Base-by-base conservation (phyloP, 2,329 filamentous ascomycete species). In the Botrytis cinerea region DNA sequence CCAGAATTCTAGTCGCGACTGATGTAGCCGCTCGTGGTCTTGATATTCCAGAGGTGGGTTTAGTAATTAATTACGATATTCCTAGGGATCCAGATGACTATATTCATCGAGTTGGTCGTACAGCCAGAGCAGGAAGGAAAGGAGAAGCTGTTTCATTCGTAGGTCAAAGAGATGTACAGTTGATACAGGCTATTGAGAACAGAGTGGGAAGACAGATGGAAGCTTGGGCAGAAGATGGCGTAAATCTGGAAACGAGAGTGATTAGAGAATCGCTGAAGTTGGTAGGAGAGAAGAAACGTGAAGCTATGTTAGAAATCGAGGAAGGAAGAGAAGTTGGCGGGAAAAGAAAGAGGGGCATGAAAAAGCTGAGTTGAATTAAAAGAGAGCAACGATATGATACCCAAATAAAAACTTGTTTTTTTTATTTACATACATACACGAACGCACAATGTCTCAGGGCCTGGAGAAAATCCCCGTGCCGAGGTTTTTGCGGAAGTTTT, bases 51-150 rank as follows among this genome's bases (percentile, higher is more conserved):
- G 93, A 94, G 77, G 95, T 98, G 10, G 91, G 89, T 72, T 84
- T 98, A 25, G 96, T 99, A 3, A 85, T 99, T 80, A 98, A 99
- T 83, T 99, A 95, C 83, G 96, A 99, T 81, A 90, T 99, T 0
- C 96, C 96, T 0, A 90, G 95, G n/a, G 94, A 98, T 80, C 94
- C 95, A 4, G 95, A 98, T 81, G 95, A 98, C 83, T 99, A 99
- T 82, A 96, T 99, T 77, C 96, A 99, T 84, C 90, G 96, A 20
- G 95, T 98, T 69, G 96, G 96, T 82, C 92, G 96, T 83, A 99
- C 96, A 20, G 96, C 96, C 5, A 91, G 96, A 88, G 96, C 96
- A 0, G 96, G 96, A 0, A 89, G 94, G 62, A 87, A 86, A 71
- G 96, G 96, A 79, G 91, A 94, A 76, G 90, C 92, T 8, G 90